Base-by-base conservation (phyloP, 2,329 filamentous ascomycete species). In the Epichloe hybrida region DNA sequence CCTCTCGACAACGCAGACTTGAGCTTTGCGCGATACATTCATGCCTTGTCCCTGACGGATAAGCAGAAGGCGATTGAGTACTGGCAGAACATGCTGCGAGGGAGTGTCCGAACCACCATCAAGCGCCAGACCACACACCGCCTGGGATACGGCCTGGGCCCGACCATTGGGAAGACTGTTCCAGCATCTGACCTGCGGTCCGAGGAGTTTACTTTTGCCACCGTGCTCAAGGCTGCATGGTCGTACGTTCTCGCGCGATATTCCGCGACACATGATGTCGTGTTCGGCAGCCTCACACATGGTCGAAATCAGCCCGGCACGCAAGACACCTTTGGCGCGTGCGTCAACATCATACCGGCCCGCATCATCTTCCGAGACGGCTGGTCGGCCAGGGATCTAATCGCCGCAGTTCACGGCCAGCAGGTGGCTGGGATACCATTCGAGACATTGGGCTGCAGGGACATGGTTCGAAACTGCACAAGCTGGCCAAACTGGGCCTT, bases 301-400 rank as follows among this genome's bases (percentile, higher is more conserved):
- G 49, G 49, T 35, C 49, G 49, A 21, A 46, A 50, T 23, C 35
- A 50, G 49, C 49, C 49, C 7, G 49, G 49, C 35, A 50, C 49
- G 21, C 49, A 50, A 35, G 42, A 37, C 12, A 34, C 46, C 7
- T 46, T 50, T 23, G 49, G 42, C 15, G 20, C 49, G 9, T 50
- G 49, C 12, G 49, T 50, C 21, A 50, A 46, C 36, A 50, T 50
- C 15, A 21, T 45, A 2, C 42, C 49, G 13, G n/a, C 35, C 2
- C 42, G 49, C 42, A 31, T 50, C 9, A 23, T 36, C 21, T 50
- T 50, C 41, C 35, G 36, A n/a, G 9, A 35, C 7, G 5, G 21
- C 11, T 50, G 49, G 49, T 45, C 42, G 23, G 23, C 35, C 35
- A 21, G 42, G 34, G 49, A 50, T 7, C 4, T 50, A 1, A 40